Evolutionary conservation across 75 land plant genomes (phyloP), one percentile per base, ranked within the genome.

Genomic region (Azolla pinnata): DNA sequence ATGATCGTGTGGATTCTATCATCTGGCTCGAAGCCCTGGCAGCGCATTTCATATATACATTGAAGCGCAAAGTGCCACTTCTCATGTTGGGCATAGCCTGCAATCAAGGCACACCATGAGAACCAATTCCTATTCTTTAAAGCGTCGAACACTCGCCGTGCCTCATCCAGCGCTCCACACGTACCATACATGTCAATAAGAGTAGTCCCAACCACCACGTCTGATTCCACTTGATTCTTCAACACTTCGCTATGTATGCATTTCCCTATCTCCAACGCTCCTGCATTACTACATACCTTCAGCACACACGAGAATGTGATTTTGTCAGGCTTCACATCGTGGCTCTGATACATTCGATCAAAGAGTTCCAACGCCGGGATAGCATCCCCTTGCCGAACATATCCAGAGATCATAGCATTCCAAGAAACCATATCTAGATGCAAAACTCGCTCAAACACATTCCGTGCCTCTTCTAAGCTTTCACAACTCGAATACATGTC

Each of bases 341-440:
- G 35, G 14, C 21, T 24, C 26, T 61, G 32, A 18, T 55, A 57
- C 50, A 68, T 68, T 29, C 54, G 23, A 26, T 46, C 24, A 42
- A 68, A 63, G 21, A 68, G 47, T 23, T 38, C 10, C 21, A 68
- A 33, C 28, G 71, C 71, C 29, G 65, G 32, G 19, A 25, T 40
- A 2, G 28, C 31, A 20, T 21, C 32, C 19, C 66, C 48, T 45
- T 68, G 33, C 31, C 29, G 65, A 3, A 64, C 65, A 61, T 72
- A 75, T 3, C 82, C 79, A 23, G 75, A 44, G 26, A 80, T 67
- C 64, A 80, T 59, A 17, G 78, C 67, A 53, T 70, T 75, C 74
- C 78, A 75, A 9, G 78, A 75, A 40, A 72, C 50, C 8, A 50
- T 62, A 59, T 77, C 80, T 51, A 54, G 57, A 31, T 67, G 33